phyloP scores from a whole-genome alignment of 2,329 filamentous ascomycete species.

The Boeremia exigua region DNA sequence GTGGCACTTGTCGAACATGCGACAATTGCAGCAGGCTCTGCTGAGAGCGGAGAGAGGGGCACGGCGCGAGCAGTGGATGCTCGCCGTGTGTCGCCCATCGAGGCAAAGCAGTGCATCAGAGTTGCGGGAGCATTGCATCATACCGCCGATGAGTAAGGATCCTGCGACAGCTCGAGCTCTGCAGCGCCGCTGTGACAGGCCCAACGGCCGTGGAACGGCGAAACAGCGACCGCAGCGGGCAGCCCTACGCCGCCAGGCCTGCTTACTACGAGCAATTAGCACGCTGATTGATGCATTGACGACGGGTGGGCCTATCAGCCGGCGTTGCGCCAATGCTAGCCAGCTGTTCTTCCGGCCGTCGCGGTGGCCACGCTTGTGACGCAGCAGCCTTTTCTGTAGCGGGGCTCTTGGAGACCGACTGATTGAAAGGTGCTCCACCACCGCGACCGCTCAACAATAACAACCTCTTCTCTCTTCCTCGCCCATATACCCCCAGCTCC shows the following conservation, averaged over 20 bases:
- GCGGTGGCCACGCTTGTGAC: conserved; percentile 43
- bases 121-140: conserved; percentile 18
- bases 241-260: conserved; percentile 20
- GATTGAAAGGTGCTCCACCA: conserved; percentile 30
- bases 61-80: conserved; percentile 15
- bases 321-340: conserved; percentile 18
- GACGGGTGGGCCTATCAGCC: conserved; percentile 25
- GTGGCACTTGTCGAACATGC: conserved; percentile 16
- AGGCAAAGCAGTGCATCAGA: conserved; percentile 8
- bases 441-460: conserved; percentile 30
- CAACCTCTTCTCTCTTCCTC: conserved; percentile 6
- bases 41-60: conserved; percentile 16
- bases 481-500: conserved; percentile 1
- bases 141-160: conserved; percentile 16
- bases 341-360: conserved; percentile 29
- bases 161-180: conserved; percentile 6
- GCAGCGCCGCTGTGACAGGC: conserved; percentile 5
- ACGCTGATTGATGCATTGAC: conserved; percentile 38
- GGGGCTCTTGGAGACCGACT: conserved; percentile 28
- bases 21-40: conserved; percentile 12
- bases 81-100: conserved; percentile 16
- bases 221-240: conserved; percentile 12
- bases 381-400: conserved; percentile 34
- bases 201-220: conserved; percentile 18
- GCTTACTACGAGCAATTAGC: conserved; percentile 26